Base-by-base conservation (phyloP, 768 basidiomycete genomes). In the Termitomyces bulborhizus region DNA sequence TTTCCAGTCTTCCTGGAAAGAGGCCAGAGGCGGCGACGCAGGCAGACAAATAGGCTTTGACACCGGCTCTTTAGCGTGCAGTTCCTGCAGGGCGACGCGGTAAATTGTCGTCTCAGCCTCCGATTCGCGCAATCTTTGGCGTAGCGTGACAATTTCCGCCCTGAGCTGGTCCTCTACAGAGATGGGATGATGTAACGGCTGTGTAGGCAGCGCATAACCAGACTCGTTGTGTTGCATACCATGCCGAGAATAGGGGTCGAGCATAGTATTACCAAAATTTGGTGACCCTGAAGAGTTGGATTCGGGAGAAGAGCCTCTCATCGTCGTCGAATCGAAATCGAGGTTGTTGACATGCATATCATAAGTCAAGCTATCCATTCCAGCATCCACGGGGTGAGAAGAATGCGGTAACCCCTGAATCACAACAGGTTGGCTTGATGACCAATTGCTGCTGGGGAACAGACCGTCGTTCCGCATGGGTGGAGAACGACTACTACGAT, bases 1-100 rank as follows among this genome's bases (percentile, higher is more conserved):
- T 46, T 78, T 79, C 90, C 90, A 92, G 3, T 81, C 76, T 29
- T 75, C 70, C 45, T 83, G 76, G 71, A 87, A 85, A 18, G 74
- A 61, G 15, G 79, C 62, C 12, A 76, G 73, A 8, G 72, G 65
- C 9, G 77, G 74, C 1, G 72, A 64, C 3, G 69, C 62, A 11
- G 70, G 61, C 27, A 69, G 52, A 12, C 26, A 32, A 31, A 40
- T 24, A 29, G 47, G 26, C 31, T 36, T 55, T 31, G 31, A 26
- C 29, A 24, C 44, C 44, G 40, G 21, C 7, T 55, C 42, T 40
- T 42, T 57, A 46, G 51, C 62, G 49, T 63, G 56, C 60, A 62
- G 45, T 36, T 63, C 53, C 58, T 70, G 45, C 70, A 74, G 49
- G 26, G 66, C 57, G 34, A 73, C 65, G 34, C 76, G 76, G 32